These are phyloP conservation scores for Malus fusca DNA, from an alignment of 306 rosid species.

Conservation along the genomic window DNA sequence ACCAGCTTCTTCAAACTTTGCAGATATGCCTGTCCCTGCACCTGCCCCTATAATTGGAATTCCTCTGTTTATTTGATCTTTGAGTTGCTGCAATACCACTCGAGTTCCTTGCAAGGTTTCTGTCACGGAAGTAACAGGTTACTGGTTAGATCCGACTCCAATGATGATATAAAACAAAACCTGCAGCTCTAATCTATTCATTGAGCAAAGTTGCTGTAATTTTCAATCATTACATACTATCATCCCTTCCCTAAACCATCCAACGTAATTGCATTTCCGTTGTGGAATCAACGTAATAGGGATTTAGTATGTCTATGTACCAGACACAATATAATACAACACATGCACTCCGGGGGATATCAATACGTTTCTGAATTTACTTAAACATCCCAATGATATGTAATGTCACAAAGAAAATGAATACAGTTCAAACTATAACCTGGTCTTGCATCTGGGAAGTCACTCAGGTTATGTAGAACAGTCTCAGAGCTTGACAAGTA, in stretches of 20 bases:
- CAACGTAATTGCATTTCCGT: neutral
- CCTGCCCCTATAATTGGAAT: conserved; percentile 85
- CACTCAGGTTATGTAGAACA: conserved; percentile 43
- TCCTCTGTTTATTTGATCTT: conserved; percentile 54
- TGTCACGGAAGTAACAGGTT: conserved; percentile 25
- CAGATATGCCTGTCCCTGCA: conserved; percentile 96
- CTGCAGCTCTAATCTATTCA: neutral
- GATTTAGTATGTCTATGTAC: neutral
- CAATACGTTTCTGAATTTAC: neutral
- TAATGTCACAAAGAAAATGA: neutral
- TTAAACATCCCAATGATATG: neutral
- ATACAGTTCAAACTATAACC: conserved; percentile 33
- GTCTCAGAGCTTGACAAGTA: conserved; percentile 23
- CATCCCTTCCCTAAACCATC: neutral
- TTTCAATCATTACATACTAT: neutral
- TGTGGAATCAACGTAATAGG: neutral
- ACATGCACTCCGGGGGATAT: neutral
- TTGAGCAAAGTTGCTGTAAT: neutral
- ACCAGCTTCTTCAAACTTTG: conserved; percentile 95
- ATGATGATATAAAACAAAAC: neutral
- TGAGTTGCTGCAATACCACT: conserved; percentile 58
- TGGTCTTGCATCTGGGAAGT: conserved; percentile 83
- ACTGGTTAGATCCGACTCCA: neutral
- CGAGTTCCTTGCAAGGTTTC: conserved; percentile 70
- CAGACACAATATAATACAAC: neutral